phyloP scores from a whole-genome alignment of 257 asterid genomes.

The Solanum virginianum region DNA sequence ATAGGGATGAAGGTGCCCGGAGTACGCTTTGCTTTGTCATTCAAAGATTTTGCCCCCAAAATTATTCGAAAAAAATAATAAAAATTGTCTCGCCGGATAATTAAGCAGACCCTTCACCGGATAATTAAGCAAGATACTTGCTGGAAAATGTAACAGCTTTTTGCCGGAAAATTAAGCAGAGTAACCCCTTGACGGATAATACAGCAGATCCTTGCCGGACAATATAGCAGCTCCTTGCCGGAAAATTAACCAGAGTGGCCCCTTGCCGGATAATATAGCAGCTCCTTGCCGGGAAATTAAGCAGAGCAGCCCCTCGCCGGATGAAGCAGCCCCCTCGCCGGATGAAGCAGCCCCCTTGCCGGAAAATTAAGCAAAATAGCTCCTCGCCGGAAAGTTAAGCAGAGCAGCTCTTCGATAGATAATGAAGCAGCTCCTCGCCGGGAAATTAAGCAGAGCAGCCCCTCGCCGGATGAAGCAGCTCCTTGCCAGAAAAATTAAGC shows the following conservation, averaged over 20 bases:
- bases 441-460: too few species aligned
- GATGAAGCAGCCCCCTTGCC: neutral
- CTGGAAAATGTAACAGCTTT: too few species aligned
- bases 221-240: too few species aligned
- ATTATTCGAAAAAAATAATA: neutral
- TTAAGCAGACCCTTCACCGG: neutral
- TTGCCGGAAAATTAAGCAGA: too few species aligned
- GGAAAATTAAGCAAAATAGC: neutral
- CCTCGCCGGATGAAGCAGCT: neutral
- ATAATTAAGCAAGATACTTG: neutral
- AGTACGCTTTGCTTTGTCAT: slow-evolving; percentile 36
- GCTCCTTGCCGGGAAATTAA: too few species aligned
- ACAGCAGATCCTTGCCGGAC: too few species aligned
- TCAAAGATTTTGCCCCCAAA: neutral
- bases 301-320: neutral
- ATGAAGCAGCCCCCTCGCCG: neutral
- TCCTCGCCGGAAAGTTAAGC: too few species aligned
- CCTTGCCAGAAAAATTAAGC: neutral
- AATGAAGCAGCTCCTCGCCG: too few species aligned
- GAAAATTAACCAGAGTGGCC: too few species aligned
- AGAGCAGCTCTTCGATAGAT: too few species aligned
- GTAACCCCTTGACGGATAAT: too few species aligned
- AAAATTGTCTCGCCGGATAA: neutral
- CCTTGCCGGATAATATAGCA: too few species aligned
- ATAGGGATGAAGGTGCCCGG: slow-evolving; percentile 8